These are phyloP conservation scores for Pythium pyrilobum DNA, from an alignment of 352 stramenopile species.

Conservation along the genomic window DNA sequence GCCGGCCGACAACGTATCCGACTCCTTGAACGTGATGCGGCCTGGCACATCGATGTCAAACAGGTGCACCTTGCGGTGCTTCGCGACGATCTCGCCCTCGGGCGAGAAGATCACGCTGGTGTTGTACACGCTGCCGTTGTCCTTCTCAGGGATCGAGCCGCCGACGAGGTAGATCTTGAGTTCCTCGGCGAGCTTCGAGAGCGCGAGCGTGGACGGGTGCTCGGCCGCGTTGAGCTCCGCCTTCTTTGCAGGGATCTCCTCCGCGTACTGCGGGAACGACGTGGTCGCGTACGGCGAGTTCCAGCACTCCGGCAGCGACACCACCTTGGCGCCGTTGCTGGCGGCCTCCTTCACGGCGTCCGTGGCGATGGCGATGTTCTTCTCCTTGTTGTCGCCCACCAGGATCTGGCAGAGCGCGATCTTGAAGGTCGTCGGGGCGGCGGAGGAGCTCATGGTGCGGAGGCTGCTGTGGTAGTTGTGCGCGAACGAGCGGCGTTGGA, in stretches of 20 bases:
- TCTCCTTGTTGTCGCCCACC: constrained; percentile 82
- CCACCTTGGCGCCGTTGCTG: constrained; percentile 77
- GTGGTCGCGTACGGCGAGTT: constrained; percentile 97
- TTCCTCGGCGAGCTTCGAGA: constrained; percentile 88
- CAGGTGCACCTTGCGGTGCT: constrained; percentile 99
- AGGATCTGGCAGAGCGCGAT: constrained; percentile 95
- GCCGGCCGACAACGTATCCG: constrained; percentile 96
- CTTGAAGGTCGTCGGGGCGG: constrained; percentile 57
- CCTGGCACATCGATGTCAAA: constrained; percentile 99
- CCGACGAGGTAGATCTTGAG: constrained; percentile 94
- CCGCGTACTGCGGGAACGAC: constrained; percentile 97
- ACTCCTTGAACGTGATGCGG: constrained; percentile 99
- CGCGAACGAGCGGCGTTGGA: constrained; percentile 15
- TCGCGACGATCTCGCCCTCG: constrained; percentile 92
- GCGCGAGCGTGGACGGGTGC: constrained; percentile 83
- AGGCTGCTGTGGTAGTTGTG: constrained; percentile 5
- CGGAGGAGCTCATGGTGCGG: constrained; percentile 12
- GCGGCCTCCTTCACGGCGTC: constrained; percentile 62
- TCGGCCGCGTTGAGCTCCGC: constrained; percentile 43
- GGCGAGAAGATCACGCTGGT: constrained; percentile 97
- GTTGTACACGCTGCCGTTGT: constrained; percentile 95
- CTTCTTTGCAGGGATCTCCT: constrained; percentile 88
- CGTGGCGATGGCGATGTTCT: constrained; percentile 79
- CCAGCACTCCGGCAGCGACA: constrained; percentile 94
- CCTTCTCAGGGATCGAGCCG: constrained; percentile 94